These are phyloP conservation scores for Aspergillus alliaceus DNA, from an alignment of 2,329 filamentous ascomycete genomes.

Conservation along the genomic window DNA sequence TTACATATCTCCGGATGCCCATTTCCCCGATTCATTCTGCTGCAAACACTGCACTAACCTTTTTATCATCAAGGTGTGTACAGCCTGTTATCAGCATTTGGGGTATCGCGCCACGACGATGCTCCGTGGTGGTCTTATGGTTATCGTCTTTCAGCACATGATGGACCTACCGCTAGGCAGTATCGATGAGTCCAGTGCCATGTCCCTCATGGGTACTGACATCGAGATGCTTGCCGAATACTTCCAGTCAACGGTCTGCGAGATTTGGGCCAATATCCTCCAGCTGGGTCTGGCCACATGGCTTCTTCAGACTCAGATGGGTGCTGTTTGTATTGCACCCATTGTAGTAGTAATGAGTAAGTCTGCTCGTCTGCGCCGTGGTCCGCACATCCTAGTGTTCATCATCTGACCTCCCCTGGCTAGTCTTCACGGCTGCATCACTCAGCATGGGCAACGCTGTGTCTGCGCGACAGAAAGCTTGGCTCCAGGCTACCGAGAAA, in stretches of 20 bases:
- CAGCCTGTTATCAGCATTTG: constrained; percentile 11
- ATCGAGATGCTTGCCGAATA: constrained; percentile 24
- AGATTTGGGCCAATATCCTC: constrained; percentile 35
- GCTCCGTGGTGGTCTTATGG: constrained; percentile 21
- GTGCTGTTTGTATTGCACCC: constrained; percentile 23
- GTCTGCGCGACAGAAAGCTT: constrained; percentile 31
- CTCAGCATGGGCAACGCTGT: constrained; percentile 16
- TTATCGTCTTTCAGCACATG: constrained; percentile 19
- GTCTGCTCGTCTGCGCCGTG: constrained; percentile 3
- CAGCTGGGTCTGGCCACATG: constrained; percentile 37
- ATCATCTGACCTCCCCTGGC: not conserved
- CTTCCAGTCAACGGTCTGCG: constrained; percentile 23
- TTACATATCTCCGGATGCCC: not conserved
- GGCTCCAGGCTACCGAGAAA: constrained; percentile 45
- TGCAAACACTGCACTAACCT: not conserved
- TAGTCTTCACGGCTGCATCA: constrained; percentile 4
- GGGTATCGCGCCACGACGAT: constrained; percentile 19
- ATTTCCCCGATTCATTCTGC: not conserved
- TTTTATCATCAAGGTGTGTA: constrained; percentile 10
- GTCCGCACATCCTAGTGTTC: not conserved
- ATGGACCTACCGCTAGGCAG: constrained; percentile 18
- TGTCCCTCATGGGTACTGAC: constrained; percentile 22
- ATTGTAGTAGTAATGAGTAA: constrained; percentile 30
- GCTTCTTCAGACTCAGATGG: constrained; percentile 31
- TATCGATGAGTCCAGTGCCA: constrained; percentile 23